Conservation (phyloP, 345 rosid species). For the Microthlaspi erraticum region DNA sequence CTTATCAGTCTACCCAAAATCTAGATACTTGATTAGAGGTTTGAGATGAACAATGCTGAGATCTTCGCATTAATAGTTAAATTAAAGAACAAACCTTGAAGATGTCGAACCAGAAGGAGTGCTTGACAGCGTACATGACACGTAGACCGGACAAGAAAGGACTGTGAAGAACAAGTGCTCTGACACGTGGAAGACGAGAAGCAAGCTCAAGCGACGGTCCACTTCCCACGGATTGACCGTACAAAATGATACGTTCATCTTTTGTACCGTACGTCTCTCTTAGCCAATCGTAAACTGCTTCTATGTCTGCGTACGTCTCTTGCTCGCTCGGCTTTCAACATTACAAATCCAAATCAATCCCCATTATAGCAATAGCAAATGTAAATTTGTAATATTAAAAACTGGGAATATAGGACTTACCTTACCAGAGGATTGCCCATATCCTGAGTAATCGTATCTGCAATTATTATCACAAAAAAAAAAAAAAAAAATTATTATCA, state of each 20-base stretch:
- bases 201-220: slow-evolving; percentile 89
- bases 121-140: slow-evolving; percentile 80
- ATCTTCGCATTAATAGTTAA: not conserved
- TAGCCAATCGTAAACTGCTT: slow-evolving; percentile 75
- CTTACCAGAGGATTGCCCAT: slow-evolving; percentile 92
- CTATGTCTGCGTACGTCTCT: slow-evolving; percentile 90
- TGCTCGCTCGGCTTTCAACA: slow-evolving; percentile 73
- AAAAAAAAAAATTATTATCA: slow-evolving; percentile 17
- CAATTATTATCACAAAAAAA: slow-evolving; percentile 24
- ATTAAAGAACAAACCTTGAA: slow-evolving; percentile 65
- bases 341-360: slow-evolving; percentile 18
- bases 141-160: slow-evolving; percentile 87
- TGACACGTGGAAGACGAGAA: slow-evolving; percentile 57
- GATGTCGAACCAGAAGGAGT: slow-evolving; percentile 84
- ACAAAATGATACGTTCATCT: slow-evolving; percentile 76
- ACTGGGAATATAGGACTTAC: slow-evolving; percentile 46
- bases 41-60: not conserved
- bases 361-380: no score
- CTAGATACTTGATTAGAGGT: not conserved
- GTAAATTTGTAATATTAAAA: no score
- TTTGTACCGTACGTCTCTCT: slow-evolving; percentile 61
- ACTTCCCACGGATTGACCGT: slow-evolving; percentile 91
- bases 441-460: slow-evolving; percentile 95
- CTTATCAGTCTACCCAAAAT: slow-evolving; percentile 8
- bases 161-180: slow-evolving; percentile 86